phyloP scores from a whole-genome alignment of 1,284 basidiomycete species.

The Malassezia nana region DNA sequence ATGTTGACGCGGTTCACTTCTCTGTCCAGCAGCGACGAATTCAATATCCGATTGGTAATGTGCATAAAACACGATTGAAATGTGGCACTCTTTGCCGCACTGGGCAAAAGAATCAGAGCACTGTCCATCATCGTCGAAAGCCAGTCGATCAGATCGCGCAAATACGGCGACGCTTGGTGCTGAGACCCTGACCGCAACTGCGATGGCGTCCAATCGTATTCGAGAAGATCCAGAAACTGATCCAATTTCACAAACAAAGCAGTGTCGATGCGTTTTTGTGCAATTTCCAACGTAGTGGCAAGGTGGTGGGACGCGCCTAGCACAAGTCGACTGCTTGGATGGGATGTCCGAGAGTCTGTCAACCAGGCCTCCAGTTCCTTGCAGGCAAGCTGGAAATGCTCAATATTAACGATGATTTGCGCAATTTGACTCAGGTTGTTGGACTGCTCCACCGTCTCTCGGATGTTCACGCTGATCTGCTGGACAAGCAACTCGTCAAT shows the following conservation, averaged over 20 bases:
- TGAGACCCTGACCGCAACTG: conserved; percentile 9
- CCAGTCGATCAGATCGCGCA: conserved; percentile 92
- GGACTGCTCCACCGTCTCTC: conserved; percentile 57
- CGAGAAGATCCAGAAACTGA: conserved; percentile 85
- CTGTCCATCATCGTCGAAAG: conserved; percentile 90
- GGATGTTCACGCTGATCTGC: conserved; percentile 70
- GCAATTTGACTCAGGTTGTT: conserved; percentile 82
- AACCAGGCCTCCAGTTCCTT: conserved; percentile 75
- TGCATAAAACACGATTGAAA: conserved; percentile 75
- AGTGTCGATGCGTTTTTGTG: conserved; percentile 66
- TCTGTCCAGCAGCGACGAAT: conserved; percentile 45
- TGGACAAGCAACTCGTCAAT: conserved; percentile 73
- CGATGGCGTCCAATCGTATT: conserved; percentile 82
- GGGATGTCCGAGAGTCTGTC: conserved; percentile 60
- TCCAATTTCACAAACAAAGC: conserved; percentile 88
- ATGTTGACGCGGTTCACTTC: conserved; percentile 18
- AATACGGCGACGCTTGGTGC: conserved; percentile 68
- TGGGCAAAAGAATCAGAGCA: conserved; percentile 64
- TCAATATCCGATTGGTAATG: conserved; percentile 77
- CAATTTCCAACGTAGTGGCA: conserved; percentile 59
- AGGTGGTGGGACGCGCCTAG: conserved; percentile 64
- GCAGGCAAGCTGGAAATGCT: conserved; percentile 81
- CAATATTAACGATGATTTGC: conserved; percentile 84
- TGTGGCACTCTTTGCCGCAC: conserved; percentile 72
- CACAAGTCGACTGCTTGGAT: conserved; percentile 68